Percentiles rank a stretch among this genome's conserved stretches.
These are phyloP conservation scores for Quercus suber DNA, from an alignment of 306 rosid species.

Conservation along the genomic window DNA sequence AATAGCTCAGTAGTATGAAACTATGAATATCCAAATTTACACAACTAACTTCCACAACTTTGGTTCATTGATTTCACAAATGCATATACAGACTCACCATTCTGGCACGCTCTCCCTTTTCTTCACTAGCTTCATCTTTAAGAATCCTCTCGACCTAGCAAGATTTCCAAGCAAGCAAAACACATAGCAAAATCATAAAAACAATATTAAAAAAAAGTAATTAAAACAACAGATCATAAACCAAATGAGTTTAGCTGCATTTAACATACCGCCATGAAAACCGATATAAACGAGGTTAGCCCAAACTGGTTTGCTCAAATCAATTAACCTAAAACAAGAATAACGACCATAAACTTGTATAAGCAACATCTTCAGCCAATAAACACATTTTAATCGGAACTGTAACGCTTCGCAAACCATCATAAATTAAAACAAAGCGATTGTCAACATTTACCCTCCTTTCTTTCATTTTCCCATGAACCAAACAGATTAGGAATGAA, in stretches of 20 bases:
- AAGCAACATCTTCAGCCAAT: too few relatives aligned
- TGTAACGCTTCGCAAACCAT: background rate
- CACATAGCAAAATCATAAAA: background rate
- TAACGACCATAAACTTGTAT: background rate
- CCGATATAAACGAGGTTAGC: slow-evolving; percentile 19
- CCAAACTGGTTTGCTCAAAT: slow-evolving; percentile 16
- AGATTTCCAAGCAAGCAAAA: slow-evolving; percentile 24
- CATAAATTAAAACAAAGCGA: background rate
- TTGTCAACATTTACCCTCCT: background rate
- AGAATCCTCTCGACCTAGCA: slow-evolving; percentile 61
- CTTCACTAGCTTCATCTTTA: slow-evolving; percentile 95
- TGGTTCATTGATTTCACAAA: background rate
- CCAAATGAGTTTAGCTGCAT: background rate
- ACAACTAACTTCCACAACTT: background rate
- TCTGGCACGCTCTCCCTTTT: slow-evolving; percentile 95
- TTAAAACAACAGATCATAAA: background rate
- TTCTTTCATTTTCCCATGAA: background rate
- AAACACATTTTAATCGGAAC: background rate
- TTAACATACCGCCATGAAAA: slow-evolving; percentile 62
- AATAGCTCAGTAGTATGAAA: background rate
- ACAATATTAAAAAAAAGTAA: background rate
- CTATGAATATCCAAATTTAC: background rate
- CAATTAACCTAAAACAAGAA: background rate
- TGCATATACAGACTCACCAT: slow-evolving; percentile 54
- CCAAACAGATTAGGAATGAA: background rate